Evolutionary conservation across 2,329 filamentous ascomycete species (phyloP), one percentile per base, ranked within the genome.

Genomic region (Tothia fuscella): DNA sequence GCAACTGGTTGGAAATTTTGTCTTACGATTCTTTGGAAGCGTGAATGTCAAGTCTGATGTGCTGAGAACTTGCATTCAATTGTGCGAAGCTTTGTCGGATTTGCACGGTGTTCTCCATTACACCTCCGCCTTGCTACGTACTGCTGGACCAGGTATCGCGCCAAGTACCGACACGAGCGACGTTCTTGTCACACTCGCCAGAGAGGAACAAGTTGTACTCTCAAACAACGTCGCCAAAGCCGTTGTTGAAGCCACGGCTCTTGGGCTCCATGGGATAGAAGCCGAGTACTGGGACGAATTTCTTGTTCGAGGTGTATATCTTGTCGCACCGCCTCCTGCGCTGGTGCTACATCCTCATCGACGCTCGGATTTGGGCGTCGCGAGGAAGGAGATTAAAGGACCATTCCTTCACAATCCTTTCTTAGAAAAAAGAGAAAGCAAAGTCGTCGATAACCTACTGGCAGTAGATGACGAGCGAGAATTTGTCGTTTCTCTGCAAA

Each of bases 241-340:
- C 1, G 76, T 88, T 22, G 75, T 71, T 24, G 75, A 91, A n/a
- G 80, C 83, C 1, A 75, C 74, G 46, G 79, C 82, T 45, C 62
- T 95, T 20, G 87, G 87, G 1, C 64, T 87, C 21, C 65, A 72
- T 4, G 64, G 80, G 43, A 61, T 89, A 31, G 71, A 78, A 40
- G 87, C 86, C 5, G 82, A 91, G 50, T 98, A 95, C 56, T 98
- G 91, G 91, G 91, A 98, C 57, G 86, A 94, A 53, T 96, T 96
- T 51, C 67, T 98, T 6, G 72, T 98, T 35, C 78, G 91, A 38
- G 78, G 78, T 48, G 67, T 93, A 50, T 65, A 93, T 32, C 75
- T 87, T 38, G 67, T 81, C 19, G 59, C 76, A 28, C 66, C 77
- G 7, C 61, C 67, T 31, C 70, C 71, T 49, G 71, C 72, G 13